These are phyloP conservation scores for Vigna unguiculata DNA, from an alignment of 306 rosid genomes.

Conservation along the genomic window DNA sequence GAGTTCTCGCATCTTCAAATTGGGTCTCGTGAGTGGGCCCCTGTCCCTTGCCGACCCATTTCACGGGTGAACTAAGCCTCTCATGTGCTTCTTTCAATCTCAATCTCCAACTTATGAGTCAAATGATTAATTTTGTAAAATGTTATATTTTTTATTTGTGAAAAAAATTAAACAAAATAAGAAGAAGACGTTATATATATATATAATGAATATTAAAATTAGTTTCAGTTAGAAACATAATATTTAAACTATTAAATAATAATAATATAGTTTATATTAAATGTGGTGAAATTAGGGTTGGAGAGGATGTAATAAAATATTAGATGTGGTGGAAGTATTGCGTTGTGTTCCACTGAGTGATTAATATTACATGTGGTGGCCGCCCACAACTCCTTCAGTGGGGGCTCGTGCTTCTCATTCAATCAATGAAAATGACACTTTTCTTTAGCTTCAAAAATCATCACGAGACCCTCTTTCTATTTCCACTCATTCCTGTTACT, in stretches of 20 bases:
- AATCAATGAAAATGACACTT: slow-evolving; percentile 12
- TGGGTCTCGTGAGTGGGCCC: slow-evolving; percentile 44
- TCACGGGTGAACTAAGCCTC: slow-evolving; percentile 38
- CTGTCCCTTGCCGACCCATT: slow-evolving; percentile 47
- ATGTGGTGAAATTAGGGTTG: not conserved
- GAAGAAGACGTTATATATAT: too few relatives aligned
- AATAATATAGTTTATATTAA: too few relatives aligned
- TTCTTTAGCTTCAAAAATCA: slow-evolving; percentile 21
- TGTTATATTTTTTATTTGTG: too few relatives aligned
- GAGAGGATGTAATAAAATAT: not conserved
- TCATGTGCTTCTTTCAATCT: too few relatives aligned
- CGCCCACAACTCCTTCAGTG: slow-evolving; percentile 16
- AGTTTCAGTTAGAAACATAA: too few relatives aligned
- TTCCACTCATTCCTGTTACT: not conserved
- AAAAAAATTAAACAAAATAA: too few relatives aligned
- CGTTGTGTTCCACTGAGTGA: not conserved
- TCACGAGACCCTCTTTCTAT: slow-evolving; percentile 30
- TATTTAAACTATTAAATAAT: too few relatives aligned
- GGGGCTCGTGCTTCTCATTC: slow-evolving; percentile 39
- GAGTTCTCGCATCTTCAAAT: not conserved
- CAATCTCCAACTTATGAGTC: too few relatives aligned
- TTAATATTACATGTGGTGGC: not conserved
- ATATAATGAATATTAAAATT: too few relatives aligned
- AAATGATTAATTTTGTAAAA: too few relatives aligned
- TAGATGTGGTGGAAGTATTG: not conserved